Conservation (phyloP, 768 basidiomycete genomes). For the Fomitopsis serialis region DNA sequence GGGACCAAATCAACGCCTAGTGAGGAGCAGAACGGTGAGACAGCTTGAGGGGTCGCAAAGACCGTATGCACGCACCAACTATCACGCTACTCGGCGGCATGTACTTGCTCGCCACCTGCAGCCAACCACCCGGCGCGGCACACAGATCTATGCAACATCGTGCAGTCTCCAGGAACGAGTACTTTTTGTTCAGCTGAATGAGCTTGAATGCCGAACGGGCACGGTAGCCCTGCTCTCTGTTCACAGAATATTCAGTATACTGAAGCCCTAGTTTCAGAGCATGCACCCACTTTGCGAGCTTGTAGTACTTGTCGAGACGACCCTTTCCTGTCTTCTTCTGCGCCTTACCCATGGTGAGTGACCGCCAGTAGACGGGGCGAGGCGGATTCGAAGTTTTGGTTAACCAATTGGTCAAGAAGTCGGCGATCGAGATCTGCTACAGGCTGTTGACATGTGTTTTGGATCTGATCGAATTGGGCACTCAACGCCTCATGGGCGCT, state of each 20-base stretch:
- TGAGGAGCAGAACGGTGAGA: conserved; percentile 1
- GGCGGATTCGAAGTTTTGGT: neutral
- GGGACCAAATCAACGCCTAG: conserved; percentile 92
- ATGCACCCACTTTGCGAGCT: conserved; percentile 71
- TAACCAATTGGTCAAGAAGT: neutral
- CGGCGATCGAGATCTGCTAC: neutral
- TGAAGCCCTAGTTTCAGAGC: neutral
- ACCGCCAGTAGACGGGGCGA: neutral
- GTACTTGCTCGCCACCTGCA: conserved; percentile 96
- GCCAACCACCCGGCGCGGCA: conserved; percentile 98
- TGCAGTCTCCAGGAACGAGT: conserved; percentile 81
- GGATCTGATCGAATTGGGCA: neutral
- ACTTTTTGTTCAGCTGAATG: conserved; percentile 98
- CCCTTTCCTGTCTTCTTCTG: conserved; percentile 97
- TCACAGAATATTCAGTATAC: neutral
- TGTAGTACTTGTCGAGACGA: conserved; percentile 96
- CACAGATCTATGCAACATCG: conserved; percentile 96
- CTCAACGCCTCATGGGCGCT: neutral
- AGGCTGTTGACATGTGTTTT: no score
- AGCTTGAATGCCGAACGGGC: conserved; percentile 99
- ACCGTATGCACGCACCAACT: conserved; percentile 53
- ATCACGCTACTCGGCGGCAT: conserved; percentile 93
- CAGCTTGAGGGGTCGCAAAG: conserved; percentile 7
- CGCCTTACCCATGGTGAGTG: conserved; percentile 32
- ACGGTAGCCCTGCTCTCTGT: conserved; percentile 96